Percentiles rank a stretch among this genome's conserved stretches.
phyloP scores from a whole-genome alignment of 106 monocot species.

The Dioscorea alata region DNA sequence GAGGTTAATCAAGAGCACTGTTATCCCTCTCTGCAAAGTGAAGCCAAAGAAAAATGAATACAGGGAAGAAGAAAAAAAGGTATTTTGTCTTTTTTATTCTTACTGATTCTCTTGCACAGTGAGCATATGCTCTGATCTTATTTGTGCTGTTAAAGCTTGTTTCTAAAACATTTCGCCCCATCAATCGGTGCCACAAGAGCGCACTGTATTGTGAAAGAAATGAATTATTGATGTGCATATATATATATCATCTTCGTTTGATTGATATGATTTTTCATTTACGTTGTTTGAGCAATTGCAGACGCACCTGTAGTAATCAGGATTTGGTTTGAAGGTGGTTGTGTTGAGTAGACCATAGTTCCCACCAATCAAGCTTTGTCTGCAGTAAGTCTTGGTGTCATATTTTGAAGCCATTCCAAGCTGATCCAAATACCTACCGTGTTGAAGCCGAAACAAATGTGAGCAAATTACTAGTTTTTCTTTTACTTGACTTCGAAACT shows the following conservation, averaged over 20 bases:
- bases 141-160: conserved; percentile 61
- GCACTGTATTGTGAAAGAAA: conserved; percentile 43
- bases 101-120: conserved; percentile 79
- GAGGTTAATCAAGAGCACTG: conserved; percentile 80
- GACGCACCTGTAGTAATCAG: conserved; percentile 81
- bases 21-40: conserved; percentile 67
- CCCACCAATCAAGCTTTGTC: conserved; percentile 80
- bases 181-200: conserved; percentile 87
- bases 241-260: no score
- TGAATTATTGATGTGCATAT: no score
- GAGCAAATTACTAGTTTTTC: not conserved
- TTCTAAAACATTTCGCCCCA: conserved; percentile 65
- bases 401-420: conserved; percentile 74
- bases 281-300: no score
- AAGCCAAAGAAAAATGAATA: no score
- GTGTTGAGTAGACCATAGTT: conserved; percentile 87
- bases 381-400: conserved; percentile 78
- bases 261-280: no score
- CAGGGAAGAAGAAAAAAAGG: not conserved
- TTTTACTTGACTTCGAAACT: not conserved
- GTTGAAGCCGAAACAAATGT: not conserved
- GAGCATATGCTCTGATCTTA: conserved; percentile 75
- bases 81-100: conserved; percentile 1
- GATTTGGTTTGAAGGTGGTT: conserved; percentile 65
- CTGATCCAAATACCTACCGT: conserved; percentile 75